A percentile compares a stretch with the other conserved stretches of the same genome.
These are phyloP conservation scores for Mycena kentingensis DNA, from an alignment of 768 basidiomycete genomes.

Conservation along the genomic window DNA sequence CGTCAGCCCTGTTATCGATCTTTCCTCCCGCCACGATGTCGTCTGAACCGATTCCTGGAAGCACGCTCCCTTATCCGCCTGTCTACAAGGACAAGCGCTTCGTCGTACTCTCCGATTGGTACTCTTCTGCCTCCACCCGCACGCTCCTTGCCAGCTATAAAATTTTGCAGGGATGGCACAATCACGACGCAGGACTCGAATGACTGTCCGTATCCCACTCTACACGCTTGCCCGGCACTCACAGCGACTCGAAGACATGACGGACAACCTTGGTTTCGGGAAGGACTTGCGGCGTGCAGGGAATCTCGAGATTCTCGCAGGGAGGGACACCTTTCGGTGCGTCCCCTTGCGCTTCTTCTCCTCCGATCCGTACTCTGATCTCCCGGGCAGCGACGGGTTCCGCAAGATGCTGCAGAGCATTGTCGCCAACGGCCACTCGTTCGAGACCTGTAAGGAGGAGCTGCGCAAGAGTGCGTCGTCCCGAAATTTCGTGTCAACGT, in stretches of 20 bases:
- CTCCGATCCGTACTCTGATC: neutral
- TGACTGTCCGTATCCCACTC: constrained; percentile 63
- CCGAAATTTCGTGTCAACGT: neutral
- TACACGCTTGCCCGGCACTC: neutral
- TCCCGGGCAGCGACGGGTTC: constrained; percentile 73
- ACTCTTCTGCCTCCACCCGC: neutral
- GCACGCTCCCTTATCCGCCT: constrained; percentile 79
- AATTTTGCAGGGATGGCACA: constrained; percentile 74
- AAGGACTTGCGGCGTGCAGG: constrained; percentile 67
- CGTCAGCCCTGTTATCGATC: too few species aligned
- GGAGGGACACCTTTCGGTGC: constrained; percentile 70
- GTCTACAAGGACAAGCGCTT: constrained; percentile 80
- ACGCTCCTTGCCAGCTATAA: neutral
- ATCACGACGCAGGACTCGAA: constrained; percentile 94
- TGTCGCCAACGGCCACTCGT: constrained; percentile 68
- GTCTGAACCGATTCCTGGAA: constrained; percentile 43
- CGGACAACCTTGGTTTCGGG: constrained; percentile 90
- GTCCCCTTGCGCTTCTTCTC: constrained; percentile 22
- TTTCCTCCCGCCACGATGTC: constrained; percentile 28
- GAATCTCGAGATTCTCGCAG: constrained; percentile 73
- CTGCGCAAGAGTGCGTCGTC: constrained; percentile 64
- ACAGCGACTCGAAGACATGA: constrained; percentile 57
- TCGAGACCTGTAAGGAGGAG: constrained; percentile 82
- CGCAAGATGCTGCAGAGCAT: constrained; percentile 84
- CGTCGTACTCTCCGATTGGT: constrained; percentile 91